Evolutionary conservation across 805 yeast species (phyloP).

Genomic region (Lipomyces starkeyi): DNA sequence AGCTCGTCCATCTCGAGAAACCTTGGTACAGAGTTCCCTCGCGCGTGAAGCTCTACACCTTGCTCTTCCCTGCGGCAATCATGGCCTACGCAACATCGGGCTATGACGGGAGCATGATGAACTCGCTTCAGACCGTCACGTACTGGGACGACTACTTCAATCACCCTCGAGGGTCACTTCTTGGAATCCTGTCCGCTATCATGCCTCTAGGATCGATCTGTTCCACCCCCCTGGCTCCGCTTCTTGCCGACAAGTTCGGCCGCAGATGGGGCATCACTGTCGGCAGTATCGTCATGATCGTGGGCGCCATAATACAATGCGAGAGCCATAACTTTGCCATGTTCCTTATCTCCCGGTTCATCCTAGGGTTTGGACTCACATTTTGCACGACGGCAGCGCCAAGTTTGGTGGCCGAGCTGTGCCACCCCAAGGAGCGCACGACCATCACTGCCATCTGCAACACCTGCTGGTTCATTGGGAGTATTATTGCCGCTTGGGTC

Average conservation of each 20-base stretch:
- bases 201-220: slow-evolving; percentile 10
- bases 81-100: slow-evolving; percentile 48
- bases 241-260: slow-evolving; percentile 49
- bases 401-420: slow-evolving; percentile 24
- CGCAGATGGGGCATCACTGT: slow-evolving; percentile 48
- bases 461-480: slow-evolving; percentile 59
- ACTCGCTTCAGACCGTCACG: slow-evolving; percentile 56
- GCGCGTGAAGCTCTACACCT: slow-evolving; percentile 14
- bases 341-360: slow-evolving; percentile 32
- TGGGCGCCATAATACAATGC: slow-evolving; percentile 29
- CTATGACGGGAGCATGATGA: slow-evolving; percentile 58
- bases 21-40: slow-evolving; percentile 18
- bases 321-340: slow-evolving; percentile 15
- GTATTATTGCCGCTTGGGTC: slow-evolving; percentile 45
- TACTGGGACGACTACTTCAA: slow-evolving; percentile 53
- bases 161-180: slow-evolving; percentile 47
- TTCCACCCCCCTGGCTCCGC: background rate
- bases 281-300: slow-evolving; percentile 21
- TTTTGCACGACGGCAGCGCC: slow-evolving; percentile 24
- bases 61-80: slow-evolving; percentile 20
- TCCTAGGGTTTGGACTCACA: slow-evolving; percentile 32
- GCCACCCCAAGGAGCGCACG: slow-evolving; percentile 31
- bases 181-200: slow-evolving; percentile 49
- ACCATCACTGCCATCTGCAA: slow-evolving; percentile 56
- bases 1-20: slow-evolving; percentile 12